Percentiles rank a stretch among this genome's conserved stretches.
These are phyloP conservation scores for Aristolochia fimbriata DNA, from an alignment of 164 flowering plant species.

Conservation along the genomic window DNA sequence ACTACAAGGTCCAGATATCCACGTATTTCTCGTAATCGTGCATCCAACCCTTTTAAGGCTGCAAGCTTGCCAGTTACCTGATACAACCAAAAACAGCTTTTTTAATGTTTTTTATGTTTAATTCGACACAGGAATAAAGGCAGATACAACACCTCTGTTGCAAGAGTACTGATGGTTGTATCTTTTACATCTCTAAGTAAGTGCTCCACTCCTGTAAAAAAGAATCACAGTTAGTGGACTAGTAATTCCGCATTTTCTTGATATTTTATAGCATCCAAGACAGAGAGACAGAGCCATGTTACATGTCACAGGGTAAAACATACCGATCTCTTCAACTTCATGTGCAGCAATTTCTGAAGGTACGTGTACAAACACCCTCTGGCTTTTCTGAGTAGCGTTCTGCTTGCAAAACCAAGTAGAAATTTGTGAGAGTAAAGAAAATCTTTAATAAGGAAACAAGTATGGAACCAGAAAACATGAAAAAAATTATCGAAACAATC, in stretches of 20 bases:
- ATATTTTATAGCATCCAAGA: background rate
- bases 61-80: constrained; percentile 89
- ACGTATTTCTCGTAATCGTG: constrained; percentile 74
- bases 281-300: background rate
- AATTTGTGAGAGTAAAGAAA: too few species aligned
- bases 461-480: too few species aligned
- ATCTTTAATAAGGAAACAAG: too few species aligned
- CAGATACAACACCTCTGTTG: constrained; percentile 66
- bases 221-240: background rate
- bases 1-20: constrained; percentile 81
- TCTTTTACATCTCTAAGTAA: constrained; percentile 97
- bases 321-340: constrained; percentile 99
- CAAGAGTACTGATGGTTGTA: constrained; percentile 92
- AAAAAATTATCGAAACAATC: too few species aligned
- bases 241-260: background rate
- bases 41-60: constrained; percentile 87
- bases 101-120: too few species aligned
- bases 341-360: constrained; percentile 99
- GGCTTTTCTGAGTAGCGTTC: constrained; percentile 99
- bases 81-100: background rate
- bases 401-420: constrained; percentile 20
- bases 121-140: background rate
- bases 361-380: constrained; percentile 95
- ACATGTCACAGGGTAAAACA: constrained; percentile 2
- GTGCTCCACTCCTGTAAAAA: constrained; percentile 81